Conservation (phyloP, 352 stramenopile genomes). For the Phytophthora hybrid region DNA sequence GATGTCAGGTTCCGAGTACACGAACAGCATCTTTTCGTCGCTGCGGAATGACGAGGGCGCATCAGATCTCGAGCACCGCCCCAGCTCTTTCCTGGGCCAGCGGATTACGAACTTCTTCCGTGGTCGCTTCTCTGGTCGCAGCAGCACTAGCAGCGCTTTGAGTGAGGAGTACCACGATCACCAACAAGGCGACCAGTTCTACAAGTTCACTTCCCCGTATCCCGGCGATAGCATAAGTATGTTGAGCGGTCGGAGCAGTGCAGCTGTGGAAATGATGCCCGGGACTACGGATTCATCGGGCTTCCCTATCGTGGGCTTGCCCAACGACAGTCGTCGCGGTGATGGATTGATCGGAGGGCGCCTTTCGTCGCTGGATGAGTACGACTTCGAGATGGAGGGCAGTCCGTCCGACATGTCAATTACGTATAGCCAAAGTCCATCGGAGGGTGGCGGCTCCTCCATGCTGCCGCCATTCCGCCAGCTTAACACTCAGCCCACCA, state of each 20-base stretch:
- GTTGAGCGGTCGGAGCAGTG: conserved; percentile 44
- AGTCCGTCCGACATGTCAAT: conserved; percentile 50
- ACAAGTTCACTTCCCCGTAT: conserved; percentile 60
- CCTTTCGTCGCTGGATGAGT: conserved; percentile 77
- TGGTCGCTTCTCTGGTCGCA: conserved; percentile 52
- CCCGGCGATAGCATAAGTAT: conserved; percentile 41
- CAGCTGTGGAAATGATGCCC: conserved; percentile 36
- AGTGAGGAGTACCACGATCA: conserved; percentile 49
- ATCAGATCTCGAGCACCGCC: conserved; percentile 52
- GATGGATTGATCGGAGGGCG: conserved; percentile 47
- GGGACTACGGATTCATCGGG: conserved; percentile 29
- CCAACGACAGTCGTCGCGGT: conserved; percentile 46
- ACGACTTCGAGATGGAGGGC: conserved; percentile 51
- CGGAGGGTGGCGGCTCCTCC: conserved; percentile 22
- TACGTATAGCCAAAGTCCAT: conserved; percentile 45
- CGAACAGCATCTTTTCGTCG: conserved; percentile 71
- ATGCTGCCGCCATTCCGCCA: conserved; percentile 65
- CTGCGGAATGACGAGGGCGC: conserved; percentile 42
- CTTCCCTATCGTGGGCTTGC: conserved; percentile 43
- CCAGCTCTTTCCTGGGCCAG: conserved; percentile 49
- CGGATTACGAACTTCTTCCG: conserved; percentile 81
- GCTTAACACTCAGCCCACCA: conserved; percentile 46
- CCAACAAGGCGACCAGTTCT: conserved; percentile 48
- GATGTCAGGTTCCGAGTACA: conserved; percentile 52
- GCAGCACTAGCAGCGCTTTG: conserved; percentile 51